Conservation (phyloP, 2,329 filamentous ascomycete genomes). For the Fusarium globosum region DNA sequence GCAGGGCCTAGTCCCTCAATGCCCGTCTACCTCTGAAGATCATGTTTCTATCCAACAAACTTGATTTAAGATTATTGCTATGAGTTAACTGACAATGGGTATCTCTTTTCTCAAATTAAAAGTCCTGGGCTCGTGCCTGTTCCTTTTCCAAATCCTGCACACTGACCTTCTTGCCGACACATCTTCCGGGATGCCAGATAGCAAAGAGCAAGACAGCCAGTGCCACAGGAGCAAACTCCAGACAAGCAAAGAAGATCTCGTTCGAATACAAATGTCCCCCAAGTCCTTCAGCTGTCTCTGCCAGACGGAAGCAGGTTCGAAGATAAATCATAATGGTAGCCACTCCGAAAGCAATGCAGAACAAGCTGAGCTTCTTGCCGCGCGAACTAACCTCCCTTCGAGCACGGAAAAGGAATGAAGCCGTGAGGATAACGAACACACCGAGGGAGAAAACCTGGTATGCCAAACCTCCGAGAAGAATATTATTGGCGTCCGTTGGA, state of each 20-base stretch:
- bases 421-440: constrained; percentile 58
- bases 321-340: constrained; percentile 63
- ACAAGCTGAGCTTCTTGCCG: constrained; percentile 49
- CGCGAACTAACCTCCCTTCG: constrained; percentile 41
- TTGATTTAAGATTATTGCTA: background rate
- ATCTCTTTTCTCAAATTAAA: constrained; percentile 21
- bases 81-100: background rate
- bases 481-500: constrained; percentile 63
- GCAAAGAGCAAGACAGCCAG: constrained; percentile 59
- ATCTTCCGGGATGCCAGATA: constrained; percentile 47
- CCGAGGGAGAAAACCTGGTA: constrained; percentile 65
- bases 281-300: constrained; percentile 64
- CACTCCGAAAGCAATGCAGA: constrained; percentile 55
- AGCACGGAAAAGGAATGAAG: constrained; percentile 55
- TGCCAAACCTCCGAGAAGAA: constrained; percentile 64
- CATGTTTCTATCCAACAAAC: background rate
- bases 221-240: constrained; percentile 66
- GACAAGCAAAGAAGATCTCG: constrained; percentile 63
- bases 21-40: background rate
- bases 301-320: constrained; percentile 64
- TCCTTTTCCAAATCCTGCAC: constrained; percentile 35
- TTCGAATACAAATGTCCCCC: constrained; percentile 57
- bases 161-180: constrained; percentile 43
- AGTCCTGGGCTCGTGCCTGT: constrained; percentile 9
- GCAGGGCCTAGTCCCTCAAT: background rate